A percentile compares a stretch with the other conserved stretches of the same genome.
These are phyloP conservation scores for Syncephalastrum monosporum DNA, from an alignment of 371 early-diverging fungal genomes.

Conservation along the genomic window DNA sequence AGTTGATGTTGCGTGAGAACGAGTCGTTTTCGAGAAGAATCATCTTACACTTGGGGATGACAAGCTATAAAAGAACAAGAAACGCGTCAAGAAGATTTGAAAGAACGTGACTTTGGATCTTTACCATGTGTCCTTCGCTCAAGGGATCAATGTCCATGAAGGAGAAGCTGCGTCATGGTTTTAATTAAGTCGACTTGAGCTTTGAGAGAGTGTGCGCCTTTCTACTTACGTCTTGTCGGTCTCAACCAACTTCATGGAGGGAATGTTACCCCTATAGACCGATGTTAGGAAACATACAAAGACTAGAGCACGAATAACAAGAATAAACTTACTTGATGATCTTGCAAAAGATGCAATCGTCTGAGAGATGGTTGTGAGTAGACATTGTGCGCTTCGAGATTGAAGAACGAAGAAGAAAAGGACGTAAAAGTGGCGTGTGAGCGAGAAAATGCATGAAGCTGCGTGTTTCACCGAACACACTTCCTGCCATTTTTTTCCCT, in stretches of 20 bases:
- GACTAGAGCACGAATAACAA: neutral
- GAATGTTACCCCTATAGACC: conserved; percentile 72
- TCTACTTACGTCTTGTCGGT: conserved; percentile 68
- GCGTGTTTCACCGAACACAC: too few relatives aligned
- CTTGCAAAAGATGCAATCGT: conserved; percentile 88
- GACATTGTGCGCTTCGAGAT: conserved; percentile 20
- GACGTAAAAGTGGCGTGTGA: neutral
- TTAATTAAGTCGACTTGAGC: neutral
- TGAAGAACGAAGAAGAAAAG: neutral
- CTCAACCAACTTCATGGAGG: conserved; percentile 80
- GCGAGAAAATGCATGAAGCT: too few relatives aligned
- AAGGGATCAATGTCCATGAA: conserved; percentile 82
- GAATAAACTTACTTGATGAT: conserved; percentile 59
- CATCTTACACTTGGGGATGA: conserved; percentile 79
- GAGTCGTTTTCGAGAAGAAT: too few relatives aligned
- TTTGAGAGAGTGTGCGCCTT: conserved; percentile 7
- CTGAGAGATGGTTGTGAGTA: conserved; percentile 24
- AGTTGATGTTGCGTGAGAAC: neutral
- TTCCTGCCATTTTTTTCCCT: too few relatives aligned
- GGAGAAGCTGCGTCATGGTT: conserved; percentile 45
- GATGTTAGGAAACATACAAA: neutral
- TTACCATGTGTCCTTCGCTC: conserved; percentile 78
- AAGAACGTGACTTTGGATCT: conserved; percentile 18
- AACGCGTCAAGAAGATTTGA: conserved; percentile 12
- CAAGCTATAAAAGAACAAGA: conserved; percentile 49